Conservation (phyloP, 2,329 filamentous ascomycete species). For the Colletotrichum sp. region DNA sequence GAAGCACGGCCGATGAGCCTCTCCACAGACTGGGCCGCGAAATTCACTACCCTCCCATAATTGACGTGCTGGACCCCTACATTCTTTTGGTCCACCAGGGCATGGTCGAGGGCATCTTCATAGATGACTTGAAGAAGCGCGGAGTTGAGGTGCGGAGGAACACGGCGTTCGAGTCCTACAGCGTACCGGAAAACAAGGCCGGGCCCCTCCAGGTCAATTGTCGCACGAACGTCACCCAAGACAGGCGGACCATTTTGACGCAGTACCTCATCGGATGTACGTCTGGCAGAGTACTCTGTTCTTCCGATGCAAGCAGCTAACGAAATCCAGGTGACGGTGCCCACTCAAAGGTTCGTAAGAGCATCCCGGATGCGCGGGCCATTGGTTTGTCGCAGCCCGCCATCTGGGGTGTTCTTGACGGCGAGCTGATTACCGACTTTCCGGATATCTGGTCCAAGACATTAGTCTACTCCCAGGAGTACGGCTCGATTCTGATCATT, state of each 20-base stretch:
- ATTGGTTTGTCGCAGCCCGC: constrained; percentile 59
- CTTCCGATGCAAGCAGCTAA: neutral
- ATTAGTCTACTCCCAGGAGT: constrained; percentile 68
- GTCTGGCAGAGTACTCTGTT: constrained; percentile 12
- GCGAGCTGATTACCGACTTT: constrained; percentile 73
- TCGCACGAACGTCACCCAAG: constrained; percentile 55
- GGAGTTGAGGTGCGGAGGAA: constrained; percentile 69
- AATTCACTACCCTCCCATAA: constrained; percentile 70
- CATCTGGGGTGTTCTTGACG: constrained; percentile 76
- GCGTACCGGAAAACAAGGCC: constrained; percentile 46
- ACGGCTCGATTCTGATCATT: constrained; percentile 76
- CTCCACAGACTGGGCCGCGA: constrained; percentile 69
- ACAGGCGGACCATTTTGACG: constrained; percentile 56
- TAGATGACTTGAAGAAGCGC: constrained; percentile 70
- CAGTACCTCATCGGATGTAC: constrained; percentile 73
- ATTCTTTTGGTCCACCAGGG: constrained; percentile 72
- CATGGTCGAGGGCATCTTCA: constrained; percentile 75
- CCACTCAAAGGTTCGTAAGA: constrained; percentile 71
- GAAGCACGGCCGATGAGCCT: constrained; percentile 53
- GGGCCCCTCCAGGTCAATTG: constrained; percentile 57
- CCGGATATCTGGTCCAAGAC: constrained; percentile 80
- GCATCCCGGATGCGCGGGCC: constrained; percentile 62
- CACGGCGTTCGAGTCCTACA: constrained; percentile 66
- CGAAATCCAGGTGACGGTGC: constrained; percentile 65
- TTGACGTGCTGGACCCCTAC: constrained; percentile 62